Base-by-base conservation (phyloP, 176 grass and related monocot species). In the Juncus effusus region DNA sequence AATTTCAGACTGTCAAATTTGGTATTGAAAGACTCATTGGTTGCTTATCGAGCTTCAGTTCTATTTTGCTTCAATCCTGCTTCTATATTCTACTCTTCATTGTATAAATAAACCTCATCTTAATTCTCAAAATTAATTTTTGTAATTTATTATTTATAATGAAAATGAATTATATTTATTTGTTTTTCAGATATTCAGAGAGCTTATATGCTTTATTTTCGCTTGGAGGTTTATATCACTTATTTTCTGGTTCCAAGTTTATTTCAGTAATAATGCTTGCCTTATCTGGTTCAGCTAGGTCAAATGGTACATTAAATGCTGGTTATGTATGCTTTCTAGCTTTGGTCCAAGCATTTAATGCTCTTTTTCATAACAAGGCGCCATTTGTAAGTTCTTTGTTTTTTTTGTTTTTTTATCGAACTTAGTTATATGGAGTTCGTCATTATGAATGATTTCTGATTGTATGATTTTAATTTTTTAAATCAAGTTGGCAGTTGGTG, bases 271-370 rank as follows among this genome's bases (percentile, higher is more conserved):
- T 97, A 78, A 82, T 97, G 93, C 72, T 97, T 65, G 80, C 82
- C 19, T 81, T 97, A 36, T 92, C 88, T 82, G 88, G 88, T 82
- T 97, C 94, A 55, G 85, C 88, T 84, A 84, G 88, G 75, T 92
- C 94, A 78, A 97, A 97, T 84, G 94, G 85, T 74, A 77, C 68
- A 60, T 72, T 97, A 77, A 97, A 92, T 97, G 88, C 94, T 78
- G 88, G 94, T 73, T 92, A 97, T 97, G 75, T 92, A 85, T 89
- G 85, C 86, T 97, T 97, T 80, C 71, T 84, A 78, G 85, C 88
- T 16, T 73, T 92, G 75, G 52, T 77, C 59, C 78, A 86, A 65
- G 60, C 83, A 84, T 92, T 89, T 89, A 72, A 74, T 81, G 77
- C 79, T 55, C 38, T 64, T 78, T 42, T 75, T 40, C 77, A 70